Base-by-base conservation (phyloP, 139 green algal genomes). In the Chlorella sorokiniana region DNA sequence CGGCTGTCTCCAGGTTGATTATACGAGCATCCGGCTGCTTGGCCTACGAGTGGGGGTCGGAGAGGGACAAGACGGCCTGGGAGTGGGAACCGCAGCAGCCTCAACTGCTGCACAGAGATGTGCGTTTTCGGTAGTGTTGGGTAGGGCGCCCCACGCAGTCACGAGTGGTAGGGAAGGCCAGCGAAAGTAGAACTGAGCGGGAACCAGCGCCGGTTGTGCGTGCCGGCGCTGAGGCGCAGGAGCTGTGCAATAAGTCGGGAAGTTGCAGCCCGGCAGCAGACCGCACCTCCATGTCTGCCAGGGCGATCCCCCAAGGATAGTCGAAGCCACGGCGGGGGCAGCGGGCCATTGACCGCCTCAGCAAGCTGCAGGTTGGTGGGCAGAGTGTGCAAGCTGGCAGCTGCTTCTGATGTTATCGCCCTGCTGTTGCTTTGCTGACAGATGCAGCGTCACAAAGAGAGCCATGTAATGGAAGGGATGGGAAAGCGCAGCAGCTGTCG, bases 1-100 rank as follows among this genome's bases (percentile, higher is more conserved):
- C 67, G 4, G 78, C 78, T 1, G 78, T 83, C 67, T 83, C 78
- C 45, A 83, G 38, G 29, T 83, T 83, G 65, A 83, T 77, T 20
- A 83, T 25, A 11, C 65, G 64, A 1, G 51, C 78, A 20, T 83
- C 48, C 0, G 78, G 78, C 29, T 41, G 37, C 62, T 76, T 76
- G 25, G 37, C 65, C 78, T 83, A 67, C 25, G 22, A 29, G 38
- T n/a, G 40, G 40, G 22, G 40, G 38, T 7, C 29, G 40, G 68
- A 33, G 7, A 75, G 22, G 31, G 22, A 33, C 62, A 37, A 37
- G 62, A 41, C 11, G 62, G 18, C 10, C 3, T 6, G 33, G 33
- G 31, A 23, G 6, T 10, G 4, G 8, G 4, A 31, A 11, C 40
- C 4, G 40, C 14, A 37, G 40, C 20, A 1, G 11, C 9, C 27